Evolutionary conservation across 257 asterid species (phyloP).

Genomic region (Solanum ossicruentum): DNA sequence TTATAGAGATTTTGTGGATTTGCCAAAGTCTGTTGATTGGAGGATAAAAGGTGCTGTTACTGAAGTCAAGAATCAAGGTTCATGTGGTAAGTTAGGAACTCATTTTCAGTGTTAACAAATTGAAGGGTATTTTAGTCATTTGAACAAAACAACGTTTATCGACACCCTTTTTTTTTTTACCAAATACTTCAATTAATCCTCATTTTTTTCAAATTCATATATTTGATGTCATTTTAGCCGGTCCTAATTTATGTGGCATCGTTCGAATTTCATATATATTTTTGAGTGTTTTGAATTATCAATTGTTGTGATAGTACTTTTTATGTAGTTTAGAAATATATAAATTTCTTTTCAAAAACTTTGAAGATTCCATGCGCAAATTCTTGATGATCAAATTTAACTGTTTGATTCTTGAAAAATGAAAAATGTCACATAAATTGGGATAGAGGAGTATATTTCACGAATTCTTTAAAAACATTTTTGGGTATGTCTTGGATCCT

Average conservation of each 20-base stretch:
- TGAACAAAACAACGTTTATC: not conserved
- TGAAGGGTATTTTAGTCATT: not conserved
- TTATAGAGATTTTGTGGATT: slow-evolving; percentile 26
- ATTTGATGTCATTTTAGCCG: not conserved
- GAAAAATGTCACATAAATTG: too few species aligned
- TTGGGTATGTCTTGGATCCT: not conserved
- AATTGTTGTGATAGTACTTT: too few species aligned
- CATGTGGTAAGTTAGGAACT: slow-evolving; percentile 29
- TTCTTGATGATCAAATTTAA: too few species aligned
- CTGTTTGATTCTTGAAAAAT: too few species aligned
- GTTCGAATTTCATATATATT: too few species aligned
- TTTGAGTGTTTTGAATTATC: too few species aligned
- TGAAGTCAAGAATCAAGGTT: slow-evolving; percentile 53
- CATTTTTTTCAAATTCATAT: not conserved
- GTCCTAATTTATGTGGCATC: too few species aligned
- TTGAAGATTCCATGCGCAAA: too few species aligned
- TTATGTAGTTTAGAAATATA: too few species aligned
- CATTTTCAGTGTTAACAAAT: not conserved
- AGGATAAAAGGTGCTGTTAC: slow-evolving; percentile 56
- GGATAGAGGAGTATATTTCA: not conserved
- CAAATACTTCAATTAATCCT: not conserved
- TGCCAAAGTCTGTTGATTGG: slow-evolving; percentile 57
- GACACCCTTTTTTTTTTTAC: not conserved
- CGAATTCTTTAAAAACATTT: not conserved
- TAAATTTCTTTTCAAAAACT: too few species aligned